phyloP scores from a whole-genome alignment of 2,329 filamentous ascomycete species.

The Nemania sp. region DNA sequence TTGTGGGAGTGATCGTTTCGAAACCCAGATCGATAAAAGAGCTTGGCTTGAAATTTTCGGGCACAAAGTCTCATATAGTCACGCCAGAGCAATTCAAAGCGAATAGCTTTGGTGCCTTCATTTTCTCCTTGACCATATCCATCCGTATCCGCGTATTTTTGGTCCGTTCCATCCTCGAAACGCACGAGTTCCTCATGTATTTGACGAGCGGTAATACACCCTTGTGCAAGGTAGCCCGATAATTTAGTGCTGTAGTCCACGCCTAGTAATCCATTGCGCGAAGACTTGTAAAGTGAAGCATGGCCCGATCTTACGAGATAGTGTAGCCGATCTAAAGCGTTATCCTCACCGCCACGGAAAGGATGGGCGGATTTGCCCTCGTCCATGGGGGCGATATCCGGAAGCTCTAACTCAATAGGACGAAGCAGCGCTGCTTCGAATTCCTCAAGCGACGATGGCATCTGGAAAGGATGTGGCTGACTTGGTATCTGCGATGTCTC shows the following conservation, averaged over 20 bases:
- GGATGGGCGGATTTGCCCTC: slow-evolving; percentile 71
- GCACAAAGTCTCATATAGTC: slow-evolving; percentile 85
- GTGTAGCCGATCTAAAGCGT: slow-evolving; percentile 68
- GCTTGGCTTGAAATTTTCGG: slow-evolving; percentile 72
- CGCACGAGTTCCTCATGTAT: slow-evolving; percentile 74
- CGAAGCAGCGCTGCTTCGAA: slow-evolving; percentile 67
- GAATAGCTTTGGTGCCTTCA: slow-evolving; percentile 74
- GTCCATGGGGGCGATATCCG: slow-evolving; percentile 61
- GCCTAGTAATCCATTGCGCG: slow-evolving; percentile 78
- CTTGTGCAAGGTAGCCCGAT: slow-evolving; percentile 78
- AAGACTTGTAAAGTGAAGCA: slow-evolving; percentile 75
- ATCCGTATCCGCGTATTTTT: slow-evolving; percentile 54
- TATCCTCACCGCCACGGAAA: slow-evolving; percentile 74
- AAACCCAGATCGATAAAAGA: slow-evolving; percentile 76
- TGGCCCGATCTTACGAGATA: slow-evolving; percentile 71
- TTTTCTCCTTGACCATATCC: slow-evolving; percentile 80
- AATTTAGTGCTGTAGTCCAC: slow-evolving; percentile 80
- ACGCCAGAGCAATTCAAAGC: slow-evolving; percentile 81
- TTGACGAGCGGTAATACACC: slow-evolving; percentile 78
- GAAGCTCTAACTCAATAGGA: slow-evolving; percentile 67
- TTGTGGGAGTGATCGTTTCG: slow-evolving; percentile 58
- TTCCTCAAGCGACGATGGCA: slow-evolving; percentile 66
- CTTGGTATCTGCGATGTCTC: slow-evolving; percentile 62
- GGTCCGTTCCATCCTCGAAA: slow-evolving; percentile 73
- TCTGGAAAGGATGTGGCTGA: slow-evolving; percentile 72